Percentiles rank a stretch among this genome's conserved stretches.
These are phyloP conservation scores for Pseudogymnoascus sp. DNA, from an alignment of 2,329 filamentous ascomycete species.

Conservation along the genomic window DNA sequence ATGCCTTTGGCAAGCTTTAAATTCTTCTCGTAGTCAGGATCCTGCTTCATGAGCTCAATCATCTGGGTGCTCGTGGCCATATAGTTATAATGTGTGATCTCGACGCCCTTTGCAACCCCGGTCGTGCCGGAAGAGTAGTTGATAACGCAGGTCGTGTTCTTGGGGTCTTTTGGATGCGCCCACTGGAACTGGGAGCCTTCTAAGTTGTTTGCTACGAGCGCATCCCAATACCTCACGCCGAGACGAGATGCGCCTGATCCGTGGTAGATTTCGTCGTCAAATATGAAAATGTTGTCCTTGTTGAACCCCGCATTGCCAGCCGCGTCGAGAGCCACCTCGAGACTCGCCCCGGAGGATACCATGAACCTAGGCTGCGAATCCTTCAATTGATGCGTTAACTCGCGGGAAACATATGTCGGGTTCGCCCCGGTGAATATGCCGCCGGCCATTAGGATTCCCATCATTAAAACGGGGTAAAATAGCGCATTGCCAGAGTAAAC, in stretches of 20 bases:
- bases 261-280: conserved; percentile 49
- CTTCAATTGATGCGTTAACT: conserved; percentile 66
- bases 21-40: conserved; percentile 12
- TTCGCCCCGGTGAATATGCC: conserved; percentile 73
- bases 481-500: conserved; percentile 67
- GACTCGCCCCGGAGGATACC: conserved; percentile 50
- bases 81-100: conserved; percentile 71
- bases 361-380: conserved; percentile 63
- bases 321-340: conserved; percentile 59
- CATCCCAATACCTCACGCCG: conserved; percentile 54
- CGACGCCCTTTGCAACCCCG: conserved; percentile 74
- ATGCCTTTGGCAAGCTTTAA: conserved; percentile 19
- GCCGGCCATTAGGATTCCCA: conserved; percentile 69
- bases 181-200: conserved; percentile 55
- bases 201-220: conserved; percentile 44
- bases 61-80: conserved; percentile 61
- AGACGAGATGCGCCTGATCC: conserved; percentile 29
- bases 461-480: conserved; percentile 62
- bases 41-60: conserved; percentile 18
- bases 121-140: conserved; percentile 79
- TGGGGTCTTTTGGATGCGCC: conserved; percentile 45
- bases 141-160: conserved; percentile 52
- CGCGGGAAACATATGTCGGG: conserved; percentile 58
- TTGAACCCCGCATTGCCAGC: conserved; percentile 50
- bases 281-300: conserved; percentile 51